phyloP scores from a whole-genome alignment of 2,329 filamentous ascomycete genomes.

The Lasiodiplodia theobromae region DNA sequence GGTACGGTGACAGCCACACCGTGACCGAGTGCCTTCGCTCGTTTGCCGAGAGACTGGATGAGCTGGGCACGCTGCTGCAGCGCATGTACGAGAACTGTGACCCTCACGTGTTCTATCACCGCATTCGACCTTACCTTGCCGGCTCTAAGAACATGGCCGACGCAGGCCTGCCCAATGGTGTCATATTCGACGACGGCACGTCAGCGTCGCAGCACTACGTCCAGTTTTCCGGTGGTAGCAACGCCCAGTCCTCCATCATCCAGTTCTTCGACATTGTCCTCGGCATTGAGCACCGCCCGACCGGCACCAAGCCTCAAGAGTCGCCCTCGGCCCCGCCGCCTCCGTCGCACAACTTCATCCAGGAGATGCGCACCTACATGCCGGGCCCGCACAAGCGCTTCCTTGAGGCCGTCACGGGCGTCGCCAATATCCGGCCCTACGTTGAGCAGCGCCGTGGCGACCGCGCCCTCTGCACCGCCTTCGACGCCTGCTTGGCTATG shows the following conservation, averaged over 20 bases:
- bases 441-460: slow-evolving; percentile 71
- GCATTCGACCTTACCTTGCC: slow-evolving; percentile 93
- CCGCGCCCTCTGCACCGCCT: slow-evolving; percentile 75
- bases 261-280: slow-evolving; percentile 97
- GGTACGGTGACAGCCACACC: slow-evolving; percentile 70
- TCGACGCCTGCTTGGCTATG: slow-evolving; percentile 87
- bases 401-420: slow-evolving; percentile 76
- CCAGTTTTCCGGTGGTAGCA: slow-evolving; percentile 92
- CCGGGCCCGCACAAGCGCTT: slow-evolving; percentile 91
- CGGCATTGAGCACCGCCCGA: slow-evolving; percentile 88
- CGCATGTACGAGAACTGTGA: slow-evolving; percentile 97
- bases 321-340: slow-evolving; percentile 43
- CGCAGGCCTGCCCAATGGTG: slow-evolving; percentile 84
- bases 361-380: slow-evolving; percentile 98
- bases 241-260: slow-evolving; percentile 94
- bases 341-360: slow-evolving; percentile 85
- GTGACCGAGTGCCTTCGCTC: slow-evolving; percentile 79
- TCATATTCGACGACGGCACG: slow-evolving; percentile 84
- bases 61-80: slow-evolving; percentile 78
- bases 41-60: slow-evolving; percentile 88
- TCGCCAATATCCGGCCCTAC: slow-evolving; percentile 88
- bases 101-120: slow-evolving; percentile 92
- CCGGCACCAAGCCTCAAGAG: slow-evolving; percentile 68
- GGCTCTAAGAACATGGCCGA: slow-evolving; percentile 98
- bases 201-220: slow-evolving; percentile 69